Conservation (phyloP, 2,329 filamentous ascomycete species). For the Decorospora gaudefroyi region DNA sequence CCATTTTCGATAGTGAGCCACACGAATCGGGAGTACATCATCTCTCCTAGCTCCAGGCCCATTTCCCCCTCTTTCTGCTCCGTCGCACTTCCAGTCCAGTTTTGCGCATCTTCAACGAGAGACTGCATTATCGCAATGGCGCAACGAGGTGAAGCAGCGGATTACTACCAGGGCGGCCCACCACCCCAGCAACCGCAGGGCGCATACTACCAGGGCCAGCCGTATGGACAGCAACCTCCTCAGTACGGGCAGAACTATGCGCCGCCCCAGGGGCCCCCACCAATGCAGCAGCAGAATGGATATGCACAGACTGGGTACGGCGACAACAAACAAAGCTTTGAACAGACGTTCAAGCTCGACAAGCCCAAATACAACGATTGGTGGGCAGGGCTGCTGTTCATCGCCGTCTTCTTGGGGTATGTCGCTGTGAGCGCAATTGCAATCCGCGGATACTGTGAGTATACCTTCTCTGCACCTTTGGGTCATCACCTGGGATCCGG, state of each 20-base stretch:
- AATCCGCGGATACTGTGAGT: slow-evolving; percentile 69
- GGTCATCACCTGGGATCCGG: background rate
- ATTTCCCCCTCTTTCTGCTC: slow-evolving; percentile 1
- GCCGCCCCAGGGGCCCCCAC: slow-evolving; percentile 33
- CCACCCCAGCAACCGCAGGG: slow-evolving; percentile 27
- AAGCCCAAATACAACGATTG: slow-evolving; percentile 87
- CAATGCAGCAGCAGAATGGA: slow-evolving; percentile 27
- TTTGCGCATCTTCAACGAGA: too few species aligned
- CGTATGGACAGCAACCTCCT: slow-evolving; percentile 34
- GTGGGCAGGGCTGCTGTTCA: slow-evolving; percentile 82
- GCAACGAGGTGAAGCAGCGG: slow-evolving; percentile 43
- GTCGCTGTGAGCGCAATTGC: slow-evolving; percentile 74
- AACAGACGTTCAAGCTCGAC: slow-evolving; percentile 80
- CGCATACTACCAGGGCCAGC: slow-evolving; percentile 33
- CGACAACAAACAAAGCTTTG: slow-evolving; percentile 63
- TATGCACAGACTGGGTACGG: slow-evolving; percentile 37
- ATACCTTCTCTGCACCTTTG: background rate
- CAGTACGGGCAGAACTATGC: slow-evolving; percentile 41
- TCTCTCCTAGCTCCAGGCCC: slow-evolving; percentile 12
- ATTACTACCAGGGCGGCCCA: slow-evolving; percentile 46
- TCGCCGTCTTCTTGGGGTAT: slow-evolving; percentile 73
- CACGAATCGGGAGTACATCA: too few species aligned
- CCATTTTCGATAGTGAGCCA: too few species aligned
- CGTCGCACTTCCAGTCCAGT: too few species aligned
- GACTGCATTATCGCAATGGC: slow-evolving; percentile 31